Base-by-base conservation (phyloP, 2,329 filamentous ascomycete species). In the Aphanoascus verrucosus region DNA sequence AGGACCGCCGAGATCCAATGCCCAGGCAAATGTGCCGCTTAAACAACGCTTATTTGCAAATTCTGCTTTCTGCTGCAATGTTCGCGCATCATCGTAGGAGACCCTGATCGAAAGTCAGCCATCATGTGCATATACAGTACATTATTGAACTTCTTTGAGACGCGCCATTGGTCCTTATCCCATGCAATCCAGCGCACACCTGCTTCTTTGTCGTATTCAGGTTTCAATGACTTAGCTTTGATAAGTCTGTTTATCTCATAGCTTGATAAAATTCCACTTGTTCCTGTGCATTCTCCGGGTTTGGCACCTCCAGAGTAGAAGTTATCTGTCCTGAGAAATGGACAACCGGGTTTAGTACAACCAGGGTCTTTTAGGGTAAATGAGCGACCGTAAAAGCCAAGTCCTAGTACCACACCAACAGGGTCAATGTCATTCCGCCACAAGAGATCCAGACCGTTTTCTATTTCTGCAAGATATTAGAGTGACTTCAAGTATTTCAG, bases 351-450 rank as follows among this genome's bases (percentile, higher is more conserved):
- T 11, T 28, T 49, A 19, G 40, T 58, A 49, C 63, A 61, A 40
- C 11, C 23, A 0, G 63, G 48, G 45, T 61, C 43, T 15, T 50
- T 19, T 0, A 63, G 54, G 1, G 69, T 75, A 44, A 72, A 77
- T 1, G 72, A 68, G 4, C 75, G 64, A 0, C 74, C 75, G 50
- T 79, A 79, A 46, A 67, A 69, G 0, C 73, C 73, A 0, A 77
- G 52, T 0, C 76, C 76, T 2, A 69, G 20, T 17, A 66, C 61
- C 15, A 69, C 60, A 38, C 64, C 61, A 0, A 44, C 23, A 3
- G 66, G 59, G 8, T 57, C 54, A 1, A 68, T 57, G 11, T 58
- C 57, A 31, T 53, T 55, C 8, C 63, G 55, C 66, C 62, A 69
- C 4, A 66, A 57, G 14, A 63, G 49, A 15, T 65, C 55, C 38